phyloP scores from a whole-genome alignment of 1,284 basidiomycete genomes.

The Apiotrichum montevideense region DNA sequence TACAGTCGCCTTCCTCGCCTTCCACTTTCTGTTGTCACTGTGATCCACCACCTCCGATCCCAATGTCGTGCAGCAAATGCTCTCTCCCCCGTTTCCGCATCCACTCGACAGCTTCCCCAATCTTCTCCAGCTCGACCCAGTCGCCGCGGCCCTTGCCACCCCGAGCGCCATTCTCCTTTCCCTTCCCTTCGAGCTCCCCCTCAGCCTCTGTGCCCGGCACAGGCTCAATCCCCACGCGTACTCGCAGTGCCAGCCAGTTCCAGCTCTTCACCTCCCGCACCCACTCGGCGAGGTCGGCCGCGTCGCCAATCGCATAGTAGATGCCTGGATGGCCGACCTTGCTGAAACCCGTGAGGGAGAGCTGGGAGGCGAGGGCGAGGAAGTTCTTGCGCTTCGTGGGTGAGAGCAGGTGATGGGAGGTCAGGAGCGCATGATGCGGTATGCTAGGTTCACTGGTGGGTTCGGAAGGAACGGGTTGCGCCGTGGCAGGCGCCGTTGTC shows the following conservation, averaged over 20 bases:
- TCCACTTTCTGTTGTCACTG: no score
- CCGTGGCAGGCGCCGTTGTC: background rate
- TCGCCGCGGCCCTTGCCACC: constrained; percentile 37
- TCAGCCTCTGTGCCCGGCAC: constrained; percentile 8
- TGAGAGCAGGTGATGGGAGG: constrained; percentile 66
- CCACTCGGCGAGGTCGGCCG: constrained; percentile 57
- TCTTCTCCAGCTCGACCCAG: constrained; percentile 58
- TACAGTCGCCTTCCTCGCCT: no score
- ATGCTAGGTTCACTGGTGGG: constrained; percentile 1
- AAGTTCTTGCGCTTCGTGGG: constrained; percentile 61
- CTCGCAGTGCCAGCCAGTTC: constrained; percentile 67
- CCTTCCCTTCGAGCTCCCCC: constrained; percentile 13
- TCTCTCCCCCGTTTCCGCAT: constrained; percentile 55
- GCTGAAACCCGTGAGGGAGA: constrained; percentile 59
- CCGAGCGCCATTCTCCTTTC: constrained; percentile 25
- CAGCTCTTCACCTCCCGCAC: constrained; percentile 62
- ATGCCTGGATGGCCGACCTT: constrained; percentile 68
- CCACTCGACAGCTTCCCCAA: constrained; percentile 62
- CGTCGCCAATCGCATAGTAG: constrained; percentile 60
- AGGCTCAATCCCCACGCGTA: constrained; percentile 51
- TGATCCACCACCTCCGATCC: constrained; percentile 50
- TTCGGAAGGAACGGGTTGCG: background rate
- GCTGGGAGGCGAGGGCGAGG: constrained; percentile 56
- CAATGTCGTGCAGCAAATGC: constrained; percentile 57
- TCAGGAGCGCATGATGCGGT: constrained; percentile 58